Conservation (phyloP, 2,329 filamentous ascomycete species). For the Epicoccum sorghinum region DNA sequence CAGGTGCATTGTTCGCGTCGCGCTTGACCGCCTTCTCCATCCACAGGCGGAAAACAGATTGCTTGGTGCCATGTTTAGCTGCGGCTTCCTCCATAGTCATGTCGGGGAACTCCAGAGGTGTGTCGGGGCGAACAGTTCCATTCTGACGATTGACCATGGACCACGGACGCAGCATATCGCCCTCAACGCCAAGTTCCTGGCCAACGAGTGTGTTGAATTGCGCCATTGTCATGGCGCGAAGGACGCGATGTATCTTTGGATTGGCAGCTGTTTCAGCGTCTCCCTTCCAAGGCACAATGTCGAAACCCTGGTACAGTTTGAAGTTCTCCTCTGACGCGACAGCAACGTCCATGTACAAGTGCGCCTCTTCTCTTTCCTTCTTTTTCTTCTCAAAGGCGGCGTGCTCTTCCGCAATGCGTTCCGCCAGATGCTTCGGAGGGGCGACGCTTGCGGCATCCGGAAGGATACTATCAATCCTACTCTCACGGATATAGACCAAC, state of each 20-base stretch:
- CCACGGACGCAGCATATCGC: conserved; percentile 81
- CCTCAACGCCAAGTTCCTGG: conserved; percentile 69
- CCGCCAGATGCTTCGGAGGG: conserved; percentile 80
- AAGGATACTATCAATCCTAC: conserved; percentile 80
- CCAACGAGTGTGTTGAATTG: conserved; percentile 77
- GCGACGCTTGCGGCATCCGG: conserved; percentile 76
- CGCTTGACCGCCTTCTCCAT: conserved; percentile 74
- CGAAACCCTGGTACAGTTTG: conserved; percentile 79
- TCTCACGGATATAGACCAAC: conserved; percentile 95
- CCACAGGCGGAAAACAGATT: conserved; percentile 77
- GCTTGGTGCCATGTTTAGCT: conserved; percentile 71
- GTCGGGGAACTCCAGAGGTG: conserved; percentile 77
- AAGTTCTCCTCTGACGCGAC: conserved; percentile 85
- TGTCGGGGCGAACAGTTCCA: conserved; percentile 90
- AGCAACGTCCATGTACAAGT: conserved; percentile 85
- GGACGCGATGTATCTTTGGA: conserved; percentile 73
- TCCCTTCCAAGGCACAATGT: conserved; percentile 68
- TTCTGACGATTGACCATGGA: conserved; percentile 99
- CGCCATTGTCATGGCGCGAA: conserved; percentile 75
- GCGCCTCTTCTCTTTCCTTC: conserved; percentile 92
- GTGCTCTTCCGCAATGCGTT: conserved; percentile 80
- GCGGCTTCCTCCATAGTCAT: conserved; percentile 72
- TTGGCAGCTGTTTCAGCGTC: conserved; percentile 66
- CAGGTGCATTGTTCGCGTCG: conserved; percentile 70
- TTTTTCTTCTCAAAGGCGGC: conserved; percentile 74